Percentiles rank a stretch among this genome's conserved stretches.
Conservation (phyloP, 768 basidiomycete species). For the Macrolepiota fuliginosa region DNA sequence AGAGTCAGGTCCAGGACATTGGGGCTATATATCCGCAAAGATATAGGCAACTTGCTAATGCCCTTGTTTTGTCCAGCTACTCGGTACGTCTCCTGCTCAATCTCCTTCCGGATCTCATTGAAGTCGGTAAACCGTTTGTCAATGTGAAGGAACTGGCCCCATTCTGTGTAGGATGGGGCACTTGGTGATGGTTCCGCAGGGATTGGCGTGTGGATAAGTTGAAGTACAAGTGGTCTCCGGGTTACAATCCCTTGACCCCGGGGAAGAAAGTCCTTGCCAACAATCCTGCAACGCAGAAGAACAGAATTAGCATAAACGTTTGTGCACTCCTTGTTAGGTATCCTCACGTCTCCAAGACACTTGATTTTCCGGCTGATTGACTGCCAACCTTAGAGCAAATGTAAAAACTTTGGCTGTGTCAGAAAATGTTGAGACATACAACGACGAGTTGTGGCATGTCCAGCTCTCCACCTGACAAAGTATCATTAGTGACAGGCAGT, state of each 20-base stretch:
- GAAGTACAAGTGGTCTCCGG: slow-evolving; percentile 90
- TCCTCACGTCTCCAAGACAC: slow-evolving; percentile 90
- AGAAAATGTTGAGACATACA: slow-evolving; percentile 44
- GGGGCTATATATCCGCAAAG: slow-evolving; percentile 93
- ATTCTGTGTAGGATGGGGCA: slow-evolving; percentile 66
- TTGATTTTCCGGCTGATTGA: slow-evolving; percentile 95
- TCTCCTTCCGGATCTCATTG: slow-evolving; percentile 90
- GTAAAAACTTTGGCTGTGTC: slow-evolving; percentile 3
- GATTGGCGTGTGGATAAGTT: slow-evolving; percentile 88
- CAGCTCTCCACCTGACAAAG: slow-evolving; percentile 70
- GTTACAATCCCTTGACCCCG: slow-evolving; percentile 95
- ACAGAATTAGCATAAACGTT: neutral
- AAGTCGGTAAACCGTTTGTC: slow-evolving; percentile 98
- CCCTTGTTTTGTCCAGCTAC: slow-evolving; percentile 99
- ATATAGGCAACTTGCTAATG: slow-evolving; percentile 93
- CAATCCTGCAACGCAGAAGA: slow-evolving; percentile 57
- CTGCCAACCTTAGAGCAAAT: slow-evolving; percentile 73
- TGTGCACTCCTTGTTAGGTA: slow-evolving; percentile 2
- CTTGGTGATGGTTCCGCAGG: slow-evolving; percentile 45
- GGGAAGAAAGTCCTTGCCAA: slow-evolving; percentile 89
- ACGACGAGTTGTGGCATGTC: slow-evolving; percentile 92
- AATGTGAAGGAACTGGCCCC: slow-evolving; percentile 96
- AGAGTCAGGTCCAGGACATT: slow-evolving; percentile 93
- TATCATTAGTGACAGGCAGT: slow-evolving; percentile 9
- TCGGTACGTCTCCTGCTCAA: slow-evolving; percentile 95